phyloP scores from a whole-genome alignment of 2,329 filamentous ascomycete genomes.

The Aspergillus spinulosporus region DNA sequence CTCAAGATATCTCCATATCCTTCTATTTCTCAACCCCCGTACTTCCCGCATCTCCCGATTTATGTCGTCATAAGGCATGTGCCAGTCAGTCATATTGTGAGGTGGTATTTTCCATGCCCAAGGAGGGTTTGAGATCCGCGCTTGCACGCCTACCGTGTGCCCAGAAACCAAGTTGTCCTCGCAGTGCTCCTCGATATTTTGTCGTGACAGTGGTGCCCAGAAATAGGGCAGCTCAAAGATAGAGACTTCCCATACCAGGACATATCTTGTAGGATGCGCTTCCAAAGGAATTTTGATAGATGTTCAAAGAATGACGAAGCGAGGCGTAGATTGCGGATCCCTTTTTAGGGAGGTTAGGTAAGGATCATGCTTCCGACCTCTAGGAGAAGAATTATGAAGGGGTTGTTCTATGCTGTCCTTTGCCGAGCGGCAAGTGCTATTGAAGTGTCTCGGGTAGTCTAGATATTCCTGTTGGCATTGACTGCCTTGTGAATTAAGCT shows the following conservation, averaged over 20 bases:
- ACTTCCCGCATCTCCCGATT: not conserved
- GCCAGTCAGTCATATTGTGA: not conserved
- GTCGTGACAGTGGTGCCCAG: not conserved
- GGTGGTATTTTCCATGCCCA: not conserved
- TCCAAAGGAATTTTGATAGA: not conserved
- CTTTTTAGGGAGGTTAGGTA: not conserved
- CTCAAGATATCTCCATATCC: not conserved
- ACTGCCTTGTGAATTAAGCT: not conserved
- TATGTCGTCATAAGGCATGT: not conserved
- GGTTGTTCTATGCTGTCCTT: not conserved
- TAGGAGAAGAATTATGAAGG: not conserved
- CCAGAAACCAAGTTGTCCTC: not conserved
- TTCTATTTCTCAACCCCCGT: not conserved
- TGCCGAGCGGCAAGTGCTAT: not conserved
- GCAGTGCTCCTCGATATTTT: not conserved
- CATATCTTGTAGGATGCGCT: not conserved
- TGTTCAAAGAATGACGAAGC: not conserved
- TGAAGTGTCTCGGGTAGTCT: not conserved
- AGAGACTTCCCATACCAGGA: not conserved
- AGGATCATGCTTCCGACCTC: not conserved
- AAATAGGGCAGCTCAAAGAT: not conserved
- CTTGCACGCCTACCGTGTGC: not conserved
- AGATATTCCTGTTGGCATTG: not conserved
- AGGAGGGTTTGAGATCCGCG: not conserved
- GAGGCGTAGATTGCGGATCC: not conserved